Base-by-base conservation (phyloP, 164 flowering plant species). In the Chimonanthus praecox region DNA sequence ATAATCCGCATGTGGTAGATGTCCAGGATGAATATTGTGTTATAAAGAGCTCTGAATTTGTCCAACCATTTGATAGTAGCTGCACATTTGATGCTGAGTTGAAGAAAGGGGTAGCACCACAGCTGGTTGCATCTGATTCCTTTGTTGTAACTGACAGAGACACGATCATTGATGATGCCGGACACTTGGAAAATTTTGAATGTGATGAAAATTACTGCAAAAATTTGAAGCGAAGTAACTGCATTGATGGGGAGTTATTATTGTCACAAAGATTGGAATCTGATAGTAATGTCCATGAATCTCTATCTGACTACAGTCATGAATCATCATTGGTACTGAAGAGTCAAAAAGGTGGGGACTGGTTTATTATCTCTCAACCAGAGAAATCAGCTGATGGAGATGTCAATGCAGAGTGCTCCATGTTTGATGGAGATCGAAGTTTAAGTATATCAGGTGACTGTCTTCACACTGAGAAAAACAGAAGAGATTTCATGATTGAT, bases 341-440 rank as follows among this genome's bases (percentile, higher is more conserved):
- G 78, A 75, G 79, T 71, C 85, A 80, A 20, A 79, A 75, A 69
- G 90, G 82, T 64, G 93, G 83, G 73, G 90, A 90, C 71, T 89
- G 91, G 93, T 85, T 88, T 64, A 50, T 81, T 65, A 69, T 74
- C 61, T 84, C 77, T 71, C 88, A 82, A 73, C 65, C 78, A 43
- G 83, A 84, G 71, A 76, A 74, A 71, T 79, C 82, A 10, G 70
- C 47, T 43, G 79, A 76, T 47, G 73, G 64, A 13, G 78, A 71
- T 73, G 78, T 66, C 63, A 77, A 71, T 74, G 72, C 49, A 7
- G 78, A 71, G 51, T 73, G 67, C 70, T 79, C 76, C 54, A 77
- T 81, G 47, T 75, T 83, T 70, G 80, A 82, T 54, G 83, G 80
- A n/a, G 82, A 83, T 67, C 79, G 73, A 50, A 71, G 62, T 62